These are phyloP conservation scores for Triticum timopheevii DNA, from an alignment of 176 grass and related monocot species.

Conservation along the genomic window DNA sequence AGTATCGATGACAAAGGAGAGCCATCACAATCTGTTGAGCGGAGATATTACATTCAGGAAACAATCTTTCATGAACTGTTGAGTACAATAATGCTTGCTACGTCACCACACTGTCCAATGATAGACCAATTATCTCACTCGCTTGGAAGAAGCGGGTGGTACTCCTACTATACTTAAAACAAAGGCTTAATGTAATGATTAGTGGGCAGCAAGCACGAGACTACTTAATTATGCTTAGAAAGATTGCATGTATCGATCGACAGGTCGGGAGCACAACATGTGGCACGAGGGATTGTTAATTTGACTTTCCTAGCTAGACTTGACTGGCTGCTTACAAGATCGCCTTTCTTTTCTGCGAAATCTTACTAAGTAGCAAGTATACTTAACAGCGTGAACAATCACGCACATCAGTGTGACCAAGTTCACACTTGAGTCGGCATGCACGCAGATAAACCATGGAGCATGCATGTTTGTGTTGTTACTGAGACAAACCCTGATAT, in stretches of 20 bases:
- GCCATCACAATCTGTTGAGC: too few species aligned
- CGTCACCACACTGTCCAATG: background rate
- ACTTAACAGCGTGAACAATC: background rate
- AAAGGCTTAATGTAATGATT: background rate
- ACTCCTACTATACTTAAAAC: background rate
- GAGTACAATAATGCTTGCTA: background rate
- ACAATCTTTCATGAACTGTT: too few species aligned
- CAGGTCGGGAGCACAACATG: background rate
- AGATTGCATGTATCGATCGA: background rate
- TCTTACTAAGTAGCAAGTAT: background rate
- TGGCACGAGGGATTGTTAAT: slow-evolving; percentile 1
- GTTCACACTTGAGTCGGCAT: background rate
- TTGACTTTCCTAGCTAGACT: background rate
- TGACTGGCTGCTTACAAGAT: background rate
- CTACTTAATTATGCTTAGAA: background rate
- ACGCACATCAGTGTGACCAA: background rate
- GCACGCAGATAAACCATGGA: background rate
- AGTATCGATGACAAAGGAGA: too few species aligned
- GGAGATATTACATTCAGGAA: too few species aligned
- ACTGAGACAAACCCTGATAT: too few species aligned
- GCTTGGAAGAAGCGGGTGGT: background rate
- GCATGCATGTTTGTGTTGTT: background rate
- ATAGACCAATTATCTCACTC: background rate
- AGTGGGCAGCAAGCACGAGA: background rate
- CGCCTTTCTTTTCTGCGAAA: background rate